Evolutionary conservation across 495 filamentous ascomycete species (phyloP).

Genomic region (Massariosphaeria phaeospora): DNA sequence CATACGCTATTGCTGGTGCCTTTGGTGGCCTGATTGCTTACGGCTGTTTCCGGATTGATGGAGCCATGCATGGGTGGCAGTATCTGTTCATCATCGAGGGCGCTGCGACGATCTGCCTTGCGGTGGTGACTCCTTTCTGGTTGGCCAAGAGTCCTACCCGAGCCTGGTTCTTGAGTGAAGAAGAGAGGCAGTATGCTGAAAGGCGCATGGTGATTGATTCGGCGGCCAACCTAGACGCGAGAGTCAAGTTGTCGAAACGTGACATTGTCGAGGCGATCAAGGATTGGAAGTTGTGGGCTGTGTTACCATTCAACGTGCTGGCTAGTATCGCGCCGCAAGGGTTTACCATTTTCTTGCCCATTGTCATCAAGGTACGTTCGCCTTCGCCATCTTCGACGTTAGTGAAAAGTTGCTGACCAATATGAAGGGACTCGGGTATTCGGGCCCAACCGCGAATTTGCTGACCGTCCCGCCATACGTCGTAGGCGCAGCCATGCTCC

Average conservation of each 20-base stretch:
- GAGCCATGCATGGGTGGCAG: conserved; percentile 29
- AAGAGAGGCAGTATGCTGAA: conserved; percentile 31
- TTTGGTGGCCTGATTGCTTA: conserved; percentile 35
- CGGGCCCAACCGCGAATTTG: conserved; percentile 23
- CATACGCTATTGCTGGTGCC: conserved; percentile 25
- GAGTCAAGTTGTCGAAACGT: conserved; percentile 9
- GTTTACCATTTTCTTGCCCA: too few relatives aligned
- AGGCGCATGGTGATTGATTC: conserved; percentile 10
- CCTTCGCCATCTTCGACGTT: conserved; percentile 11
- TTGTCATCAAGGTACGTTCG: conserved; percentile 1
- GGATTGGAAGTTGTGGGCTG: conserved; percentile 3
- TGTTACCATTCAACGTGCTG: neutral
- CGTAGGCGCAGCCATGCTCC: conserved; percentile 21
- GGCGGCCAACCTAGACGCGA: conserved; percentile 31
- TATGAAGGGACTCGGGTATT: conserved; percentile 19
- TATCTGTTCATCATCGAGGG: conserved; percentile 31
- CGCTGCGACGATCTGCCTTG: conserved; percentile 30
- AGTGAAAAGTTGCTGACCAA: conserved; percentile 27
- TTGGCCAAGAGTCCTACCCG: conserved; percentile 27
- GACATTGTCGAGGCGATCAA: too few relatives aligned
- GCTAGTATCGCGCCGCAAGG: neutral
- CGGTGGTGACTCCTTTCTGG: conserved; percentile 31
- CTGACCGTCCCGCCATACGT: conserved; percentile 29
- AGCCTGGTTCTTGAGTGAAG: conserved; percentile 35
- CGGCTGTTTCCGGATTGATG: conserved; percentile 33